Percentiles rank a stretch among this genome's conserved stretches.
Evolutionary conservation across 2,329 filamentous ascomycete genomes (phyloP).

Genomic region (Fusarium torulosum): DNA sequence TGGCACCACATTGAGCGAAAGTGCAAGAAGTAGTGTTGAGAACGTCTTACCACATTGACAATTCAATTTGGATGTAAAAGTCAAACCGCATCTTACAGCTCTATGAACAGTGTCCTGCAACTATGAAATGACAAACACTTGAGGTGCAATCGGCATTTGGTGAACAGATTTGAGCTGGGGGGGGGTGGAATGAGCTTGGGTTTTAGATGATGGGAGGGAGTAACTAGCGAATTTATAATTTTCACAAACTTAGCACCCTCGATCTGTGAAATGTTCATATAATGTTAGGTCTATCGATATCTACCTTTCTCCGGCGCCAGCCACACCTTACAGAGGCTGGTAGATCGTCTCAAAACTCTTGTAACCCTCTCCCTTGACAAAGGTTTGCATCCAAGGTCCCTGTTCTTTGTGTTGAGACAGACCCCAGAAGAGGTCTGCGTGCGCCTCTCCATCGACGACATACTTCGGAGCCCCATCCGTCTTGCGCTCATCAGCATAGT

Average conservation of each 20-base stretch:
- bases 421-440: conserved; percentile 56
- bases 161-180: no score
- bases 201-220: no score
- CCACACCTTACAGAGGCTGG: background rate
- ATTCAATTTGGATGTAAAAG: no score
- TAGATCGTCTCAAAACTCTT: conserved; percentile 25
- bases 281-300: no score
- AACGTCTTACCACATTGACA: background rate
- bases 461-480: conserved; percentile 53
- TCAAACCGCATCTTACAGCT: no score
- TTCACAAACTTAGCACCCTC: no score
- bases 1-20: conserved; percentile 26
- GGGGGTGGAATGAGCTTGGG: no score
- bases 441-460: conserved; percentile 55
- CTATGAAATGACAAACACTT: no score
- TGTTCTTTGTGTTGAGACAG: conserved; percentile 57
- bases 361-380: conserved; percentile 59
- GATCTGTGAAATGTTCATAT: no score
- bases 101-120: no score
- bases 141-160: no score
- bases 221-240: no score
- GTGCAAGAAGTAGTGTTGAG: conserved; percentile 18
- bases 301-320: background rate
- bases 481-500: conserved; percentile 64
- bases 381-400: conserved; percentile 61